phyloP scores from a whole-genome alignment of 768 basidiomycete genomes.

The Agrocybe pediades region DNA sequence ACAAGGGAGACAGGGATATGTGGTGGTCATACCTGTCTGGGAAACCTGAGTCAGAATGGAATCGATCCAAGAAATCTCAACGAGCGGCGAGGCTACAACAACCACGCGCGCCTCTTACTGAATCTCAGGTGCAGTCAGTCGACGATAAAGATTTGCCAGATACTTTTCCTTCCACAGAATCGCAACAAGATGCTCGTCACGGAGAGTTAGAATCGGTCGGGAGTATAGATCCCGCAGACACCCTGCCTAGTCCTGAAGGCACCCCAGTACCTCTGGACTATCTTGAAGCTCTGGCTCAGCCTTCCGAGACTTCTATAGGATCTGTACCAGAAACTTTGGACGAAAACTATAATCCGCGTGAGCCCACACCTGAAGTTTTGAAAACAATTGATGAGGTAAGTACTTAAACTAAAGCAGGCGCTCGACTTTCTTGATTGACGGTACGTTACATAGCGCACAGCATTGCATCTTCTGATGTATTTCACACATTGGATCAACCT shows the following conservation, averaged over 20 bases:
- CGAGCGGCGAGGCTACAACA: slow-evolving; percentile 22
- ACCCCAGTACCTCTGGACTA: slow-evolving; percentile 35
- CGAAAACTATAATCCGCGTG: slow-evolving; percentile 38
- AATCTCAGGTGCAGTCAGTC: slow-evolving; percentile 41
- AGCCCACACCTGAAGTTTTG: slow-evolving; percentile 61
- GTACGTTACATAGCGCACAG: slow-evolving; percentile 51
- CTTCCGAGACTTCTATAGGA: slow-evolving; percentile 1
- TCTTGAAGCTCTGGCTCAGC: slow-evolving; percentile 21
- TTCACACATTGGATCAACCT: slow-evolving; percentile 80
- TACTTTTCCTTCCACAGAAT: slow-evolving; percentile 23
- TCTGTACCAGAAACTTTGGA: slow-evolving; percentile 3
- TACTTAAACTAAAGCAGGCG: slow-evolving; percentile 8
- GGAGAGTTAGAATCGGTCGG: slow-evolving; percentile 43
- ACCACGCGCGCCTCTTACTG: slow-evolving; percentile 24
- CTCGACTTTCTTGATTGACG: slow-evolving; percentile 9
- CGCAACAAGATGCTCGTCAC: slow-evolving; percentile 34
- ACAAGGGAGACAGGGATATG: slow-evolving; percentile 68
- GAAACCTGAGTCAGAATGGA: slow-evolving; percentile 69
- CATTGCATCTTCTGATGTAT: slow-evolving; percentile 81
- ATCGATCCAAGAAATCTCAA: slow-evolving; percentile 47
- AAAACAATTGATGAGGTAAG: slow-evolving; percentile 69
- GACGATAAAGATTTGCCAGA: slow-evolving; percentile 16
- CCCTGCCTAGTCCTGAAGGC: slow-evolving; percentile 41
- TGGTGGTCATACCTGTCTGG: slow-evolving; percentile 85
- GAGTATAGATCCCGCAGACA: slow-evolving; percentile 33